Evolutionary conservation across 1,139 yeast species (phyloP), one percentile per base, ranked within the genome.

Genomic region (Candida sanyaensis): DNA sequence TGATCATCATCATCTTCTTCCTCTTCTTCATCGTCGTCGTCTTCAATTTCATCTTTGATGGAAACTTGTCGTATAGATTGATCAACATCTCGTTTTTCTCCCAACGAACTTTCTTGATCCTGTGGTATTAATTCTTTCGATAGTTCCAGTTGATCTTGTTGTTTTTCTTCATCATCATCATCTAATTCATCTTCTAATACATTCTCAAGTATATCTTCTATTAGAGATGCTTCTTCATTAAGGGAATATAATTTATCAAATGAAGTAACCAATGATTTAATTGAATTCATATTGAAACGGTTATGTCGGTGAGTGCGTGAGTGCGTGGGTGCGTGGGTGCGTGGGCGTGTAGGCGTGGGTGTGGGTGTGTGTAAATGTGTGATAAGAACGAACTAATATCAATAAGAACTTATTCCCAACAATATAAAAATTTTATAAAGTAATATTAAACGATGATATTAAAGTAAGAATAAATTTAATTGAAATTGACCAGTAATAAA

Each of bases 221-320:
- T 46, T 13, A 46, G 41, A 13, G 46, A 32, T 6, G 34, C 21
- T 11, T 28, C 31, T 24, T 50, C 44, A 36, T 47, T 45, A 12
- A 21, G 55, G 41, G 75, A 68, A 49, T 66, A 67, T 42, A 69
- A 53, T 41, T 56, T 60, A 48, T 73, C 77, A 49, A 73, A 56
- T 34, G 77, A 71, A 51, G 61, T 62, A 43, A 71, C 76, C 43
- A 73, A 53, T 29, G 69, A 57, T 50, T 71, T 73, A 42, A 73
- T 63, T 32, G 75, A 70, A 56, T 73, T 73, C 78, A 72, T 72
- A 41, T 17, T 6, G 28, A 8, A 26, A 26, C 28, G 28, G 28
- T 8, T 26, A 6, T 4, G 2, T 36, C 24, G 17, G 34, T 32
- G 34, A 10, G 7, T n/a, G 34, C 7, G 34, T 8, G 12, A 2